Conservation (phyloP, 768 basidiomycete species). For the Panaeolus cyanescens region DNA sequence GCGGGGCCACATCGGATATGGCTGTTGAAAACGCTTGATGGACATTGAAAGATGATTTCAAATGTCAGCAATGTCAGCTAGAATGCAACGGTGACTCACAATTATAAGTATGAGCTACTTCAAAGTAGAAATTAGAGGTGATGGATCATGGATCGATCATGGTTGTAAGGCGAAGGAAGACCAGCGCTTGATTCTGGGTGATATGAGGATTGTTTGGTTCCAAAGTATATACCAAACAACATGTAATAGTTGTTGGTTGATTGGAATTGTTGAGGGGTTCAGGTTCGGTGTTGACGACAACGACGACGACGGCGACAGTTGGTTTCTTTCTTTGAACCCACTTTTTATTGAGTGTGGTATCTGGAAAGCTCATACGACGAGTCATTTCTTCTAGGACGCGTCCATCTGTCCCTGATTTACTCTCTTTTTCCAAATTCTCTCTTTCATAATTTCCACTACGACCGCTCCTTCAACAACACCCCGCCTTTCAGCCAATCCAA, state of each 20-base stretch:
- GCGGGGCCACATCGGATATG: background rate
- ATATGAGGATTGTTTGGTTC: conserved; percentile 1
- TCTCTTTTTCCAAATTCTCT: conserved; percentile 25
- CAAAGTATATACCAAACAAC: conserved; percentile 2
- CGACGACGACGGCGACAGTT: conserved; percentile 35
- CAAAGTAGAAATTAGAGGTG: background rate
- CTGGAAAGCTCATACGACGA: conserved; percentile 20
- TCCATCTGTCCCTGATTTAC: conserved; percentile 40
- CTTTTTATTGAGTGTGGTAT: conserved; percentile 34
- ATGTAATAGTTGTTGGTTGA: background rate
- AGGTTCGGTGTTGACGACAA: conserved; percentile 36
- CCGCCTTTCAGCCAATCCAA: conserved; percentile 13
- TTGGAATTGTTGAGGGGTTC: conserved; percentile 6
- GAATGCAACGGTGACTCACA: too few species aligned
- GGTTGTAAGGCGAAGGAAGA: background rate
- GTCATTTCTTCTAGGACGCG: conserved; percentile 34
- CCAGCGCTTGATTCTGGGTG: background rate
- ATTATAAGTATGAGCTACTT: background rate
- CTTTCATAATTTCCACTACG: conserved; percentile 22
- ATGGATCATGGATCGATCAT: background rate
- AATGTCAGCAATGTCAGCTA: too few species aligned
- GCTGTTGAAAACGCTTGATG: background rate
- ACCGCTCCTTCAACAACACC: conserved; percentile 18
- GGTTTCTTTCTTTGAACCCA: conserved; percentile 30
- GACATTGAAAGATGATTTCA: background rate